These are phyloP conservation scores for Tuber microsphaerosporum DNA, from an alignment of 495 filamentous ascomycete species.

Conservation along the genomic window DNA sequence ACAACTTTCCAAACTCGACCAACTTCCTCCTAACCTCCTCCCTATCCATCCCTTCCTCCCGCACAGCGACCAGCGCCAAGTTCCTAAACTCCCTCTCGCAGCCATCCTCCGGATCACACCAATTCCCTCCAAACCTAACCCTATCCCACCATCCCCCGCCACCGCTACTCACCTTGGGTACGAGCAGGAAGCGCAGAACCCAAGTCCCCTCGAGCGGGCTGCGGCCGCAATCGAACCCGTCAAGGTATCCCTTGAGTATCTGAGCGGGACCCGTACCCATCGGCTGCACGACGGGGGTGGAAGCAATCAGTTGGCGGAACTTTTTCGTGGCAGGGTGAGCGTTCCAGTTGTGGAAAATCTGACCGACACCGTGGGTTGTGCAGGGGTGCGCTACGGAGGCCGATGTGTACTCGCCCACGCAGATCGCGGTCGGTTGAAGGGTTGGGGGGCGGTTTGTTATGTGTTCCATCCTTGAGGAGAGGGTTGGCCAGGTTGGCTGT, in stretches of 20 bases:
- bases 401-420: slow-evolving; percentile 32
- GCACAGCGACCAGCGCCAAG: slow-evolving; percentile 26
- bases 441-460: slow-evolving; percentile 34
- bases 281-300: slow-evolving; percentile 28
- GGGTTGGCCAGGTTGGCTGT: slow-evolving; percentile 20
- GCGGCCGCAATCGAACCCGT: slow-evolving; percentile 26
- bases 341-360: slow-evolving; percentile 30
- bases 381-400: slow-evolving; percentile 30
- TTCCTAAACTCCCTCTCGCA: slow-evolving; percentile 27
- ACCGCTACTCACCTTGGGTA: slow-evolving; percentile 13
- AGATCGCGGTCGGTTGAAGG: slow-evolving; percentile 27
- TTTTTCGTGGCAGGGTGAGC: slow-evolving; percentile 19
- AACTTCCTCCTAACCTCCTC: slow-evolving; percentile 30
- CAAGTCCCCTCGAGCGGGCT: slow-evolving; percentile 27
- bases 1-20: slow-evolving; percentile 32
- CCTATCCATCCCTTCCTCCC: slow-evolving; percentile 23
- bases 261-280: slow-evolving; percentile 31
- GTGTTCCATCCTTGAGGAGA: slow-evolving; percentile 30
- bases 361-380: slow-evolving; percentile 21
- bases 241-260: slow-evolving; percentile 30
- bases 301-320: slow-evolving; percentile 35
- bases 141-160: slow-evolving; percentile 24
- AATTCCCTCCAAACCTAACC: slow-evolving; percentile 9
- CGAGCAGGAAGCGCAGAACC: slow-evolving; percentile 29
- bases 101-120: slow-evolving; percentile 20